Percentiles rank a stretch among this genome's conserved stretches.
These are phyloP conservation scores for Exophiala sp. DNA, from an alignment of 2,329 filamentous ascomycete species.

Conservation along the genomic window DNA sequence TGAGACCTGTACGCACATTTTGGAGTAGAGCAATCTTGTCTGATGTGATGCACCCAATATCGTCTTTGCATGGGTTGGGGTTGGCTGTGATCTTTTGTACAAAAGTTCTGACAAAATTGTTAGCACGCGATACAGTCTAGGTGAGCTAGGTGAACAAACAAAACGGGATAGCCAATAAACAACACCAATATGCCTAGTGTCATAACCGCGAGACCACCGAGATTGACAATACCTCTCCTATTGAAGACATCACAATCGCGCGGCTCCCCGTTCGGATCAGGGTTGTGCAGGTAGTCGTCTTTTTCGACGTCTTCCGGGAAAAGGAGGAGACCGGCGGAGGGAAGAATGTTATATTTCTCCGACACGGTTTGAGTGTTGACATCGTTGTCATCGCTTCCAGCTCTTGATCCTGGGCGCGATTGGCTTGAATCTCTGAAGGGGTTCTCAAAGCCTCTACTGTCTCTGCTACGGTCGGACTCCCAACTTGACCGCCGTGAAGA, in stretches of 20 bases:
- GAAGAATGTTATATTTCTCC: constrained; percentile 67
- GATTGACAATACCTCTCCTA: constrained; percentile 56
- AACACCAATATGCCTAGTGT: constrained; percentile 56
- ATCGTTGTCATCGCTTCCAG: constrained; percentile 59
- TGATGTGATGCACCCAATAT: constrained; percentile 47
- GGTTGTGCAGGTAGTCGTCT: constrained; percentile 66
- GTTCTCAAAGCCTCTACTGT: constrained; percentile 47
- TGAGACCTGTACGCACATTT: constrained; percentile 56
- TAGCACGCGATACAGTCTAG: constrained; percentile 23
- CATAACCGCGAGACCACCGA: constrained; percentile 57
- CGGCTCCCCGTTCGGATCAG: constrained; percentile 57
- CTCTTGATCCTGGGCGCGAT: constrained; percentile 45
- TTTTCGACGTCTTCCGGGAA: constrained; percentile 69
- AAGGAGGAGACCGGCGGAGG: constrained; percentile 59
- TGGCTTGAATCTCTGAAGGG: constrained; percentile 58
- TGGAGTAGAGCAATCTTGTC: constrained; percentile 49
- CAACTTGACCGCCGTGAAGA: constrained; percentile 61
- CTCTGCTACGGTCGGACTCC: constrained; percentile 55
- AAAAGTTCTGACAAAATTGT: constrained; percentile 48
- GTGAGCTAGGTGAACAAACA: constrained; percentile 48
- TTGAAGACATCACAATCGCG: constrained; percentile 61
- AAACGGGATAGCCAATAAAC: constrained; percentile 63
- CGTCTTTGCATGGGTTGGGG: constrained; percentile 33
- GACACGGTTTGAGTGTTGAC: constrained; percentile 67
- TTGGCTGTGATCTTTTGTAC: constrained; percentile 42